Percentiles rank a stretch among this genome's conserved stretches.
Conservation (phyloP, 2,329 filamentous ascomycete genomes). For the Fusarium gaditjirri region DNA sequence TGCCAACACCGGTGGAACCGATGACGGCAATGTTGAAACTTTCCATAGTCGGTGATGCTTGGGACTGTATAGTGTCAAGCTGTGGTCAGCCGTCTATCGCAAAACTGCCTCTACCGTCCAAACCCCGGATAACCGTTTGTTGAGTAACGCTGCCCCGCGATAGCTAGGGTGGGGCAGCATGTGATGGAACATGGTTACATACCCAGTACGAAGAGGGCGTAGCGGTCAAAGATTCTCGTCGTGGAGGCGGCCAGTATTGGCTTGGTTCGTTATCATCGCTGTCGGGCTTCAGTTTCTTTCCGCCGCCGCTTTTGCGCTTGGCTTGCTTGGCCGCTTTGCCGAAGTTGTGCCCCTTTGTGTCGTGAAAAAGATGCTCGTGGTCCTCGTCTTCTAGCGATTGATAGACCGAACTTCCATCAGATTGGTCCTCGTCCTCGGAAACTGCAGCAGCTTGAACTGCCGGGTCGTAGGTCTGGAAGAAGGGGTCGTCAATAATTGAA, state of each 20-base stretch:
- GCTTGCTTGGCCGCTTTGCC: slow-evolving; percentile 10
- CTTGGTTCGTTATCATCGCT: slow-evolving; percentile 43
- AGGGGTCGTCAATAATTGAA: slow-evolving; percentile 66
- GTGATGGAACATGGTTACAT: slow-evolving; percentile 45
- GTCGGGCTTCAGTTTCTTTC: slow-evolving; percentile 32
- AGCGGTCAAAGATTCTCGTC: slow-evolving; percentile 61
- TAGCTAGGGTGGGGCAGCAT: slow-evolving; percentile 33
- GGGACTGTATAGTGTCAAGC: slow-evolving; percentile 45
- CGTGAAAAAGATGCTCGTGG: slow-evolving; percentile 49
- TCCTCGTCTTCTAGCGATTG: slow-evolving; percentile 45
- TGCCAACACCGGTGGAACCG: slow-evolving; percentile 73
- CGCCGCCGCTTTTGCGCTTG: slow-evolving; percentile 26
- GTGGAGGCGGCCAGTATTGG: slow-evolving; percentile 57
- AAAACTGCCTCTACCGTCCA: slow-evolving; percentile 15
- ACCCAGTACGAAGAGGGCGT: slow-evolving; percentile 52
- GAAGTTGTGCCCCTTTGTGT: slow-evolving; percentile 17
- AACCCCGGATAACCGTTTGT: not conserved
- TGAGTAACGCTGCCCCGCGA: slow-evolving; percentile 39
- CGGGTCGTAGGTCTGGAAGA: slow-evolving; percentile 60
- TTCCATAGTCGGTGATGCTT: slow-evolving; percentile 59
- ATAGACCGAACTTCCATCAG: slow-evolving; percentile 41
- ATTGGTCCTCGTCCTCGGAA: slow-evolving; percentile 39
- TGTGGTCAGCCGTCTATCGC: slow-evolving; percentile 42
- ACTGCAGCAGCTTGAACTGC: slow-evolving; percentile 42
- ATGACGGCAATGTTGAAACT: slow-evolving; percentile 74